Evolutionary conservation across 768 basidiomycete species (phyloP).

Genomic region (Naganishia friedmannii): DNA sequence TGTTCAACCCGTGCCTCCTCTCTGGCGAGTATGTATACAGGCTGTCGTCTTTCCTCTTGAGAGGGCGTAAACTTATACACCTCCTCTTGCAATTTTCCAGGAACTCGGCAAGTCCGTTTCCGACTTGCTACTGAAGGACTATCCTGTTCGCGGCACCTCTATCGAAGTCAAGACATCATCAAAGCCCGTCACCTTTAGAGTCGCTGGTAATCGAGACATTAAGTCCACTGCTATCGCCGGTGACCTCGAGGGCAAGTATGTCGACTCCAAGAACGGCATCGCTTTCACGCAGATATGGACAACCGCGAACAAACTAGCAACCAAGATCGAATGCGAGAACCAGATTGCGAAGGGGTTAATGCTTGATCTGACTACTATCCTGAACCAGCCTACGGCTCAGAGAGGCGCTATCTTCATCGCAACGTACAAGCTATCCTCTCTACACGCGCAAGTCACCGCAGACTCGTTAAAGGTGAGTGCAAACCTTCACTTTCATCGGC

Average conservation of each 20-base stretch:
- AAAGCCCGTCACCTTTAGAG: conserved; percentile 76
- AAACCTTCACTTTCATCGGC: too few species aligned
- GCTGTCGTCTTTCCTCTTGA: neutral
- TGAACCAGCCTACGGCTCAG: conserved; percentile 77
- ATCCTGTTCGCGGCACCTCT: conserved; percentile 63
- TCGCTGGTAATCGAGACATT: conserved; percentile 74
- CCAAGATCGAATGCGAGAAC: conserved; percentile 91
- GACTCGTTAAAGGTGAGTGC: conserved; percentile 84
- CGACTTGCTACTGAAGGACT: conserved; percentile 91
- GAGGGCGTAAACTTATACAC: neutral
- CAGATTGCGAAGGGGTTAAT: conserved; percentile 93
- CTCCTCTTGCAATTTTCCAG: conserved; percentile 31
- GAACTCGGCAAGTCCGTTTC: conserved; percentile 84
- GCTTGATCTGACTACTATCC: conserved; percentile 77
- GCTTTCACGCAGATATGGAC: conserved; percentile 89
- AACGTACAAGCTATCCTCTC: conserved; percentile 89
- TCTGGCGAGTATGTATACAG: neutral
- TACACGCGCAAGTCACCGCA: conserved; percentile 84
- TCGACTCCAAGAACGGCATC: conserved; percentile 85
- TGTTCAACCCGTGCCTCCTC: conserved; percentile 25
- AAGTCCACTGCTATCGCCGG: conserved; percentile 72
- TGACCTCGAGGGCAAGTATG: conserved; percentile 93
- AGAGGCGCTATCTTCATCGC: conserved; percentile 80
- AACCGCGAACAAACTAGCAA: conserved; percentile 85
- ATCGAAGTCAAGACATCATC: conserved; percentile 56